Evolutionary conservation across 345 rosid genomes (phyloP).

Genomic region (Kernera saxatilis): DNA sequence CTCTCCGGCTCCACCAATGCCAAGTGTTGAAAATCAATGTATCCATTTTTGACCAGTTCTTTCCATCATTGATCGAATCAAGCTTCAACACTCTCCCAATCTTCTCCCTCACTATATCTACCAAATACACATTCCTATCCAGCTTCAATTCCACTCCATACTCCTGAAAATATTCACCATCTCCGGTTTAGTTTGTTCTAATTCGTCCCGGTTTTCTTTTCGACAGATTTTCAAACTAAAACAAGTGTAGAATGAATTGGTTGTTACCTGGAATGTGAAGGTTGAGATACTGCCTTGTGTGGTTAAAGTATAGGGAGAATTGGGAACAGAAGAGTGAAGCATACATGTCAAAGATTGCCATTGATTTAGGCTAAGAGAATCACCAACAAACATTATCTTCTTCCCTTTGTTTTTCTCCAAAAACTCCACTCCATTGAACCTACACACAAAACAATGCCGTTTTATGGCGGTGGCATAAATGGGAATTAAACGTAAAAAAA

Average conservation of each 20-base stretch:
- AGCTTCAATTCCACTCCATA: constrained; percentile 48
- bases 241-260: neutral
- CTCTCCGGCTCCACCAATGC: constrained; percentile 91
- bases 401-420: constrained; percentile 52
- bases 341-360: constrained; percentile 80
- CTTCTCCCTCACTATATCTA: constrained; percentile 51
- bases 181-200: neutral
- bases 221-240: neutral
- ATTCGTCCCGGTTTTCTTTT: neutral
- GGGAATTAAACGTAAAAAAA: neutral
- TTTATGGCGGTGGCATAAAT: neutral
- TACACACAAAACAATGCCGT: constrained; percentile 10
- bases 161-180: constrained; percentile 37
- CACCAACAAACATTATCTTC: constrained; percentile 74
- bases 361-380: constrained; percentile 69
- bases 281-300: constrained; percentile 44
- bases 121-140: constrained; percentile 58
- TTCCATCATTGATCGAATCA: constrained; percentile 63
- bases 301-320: constrained; percentile 31
- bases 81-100: constrained; percentile 66
- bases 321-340: constrained; percentile 55
- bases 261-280: constrained; percentile 40
- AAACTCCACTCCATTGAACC: constrained; percentile 57
- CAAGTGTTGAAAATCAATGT: constrained; percentile 80
- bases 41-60: constrained; percentile 59